Evolutionary conservation across 129 eudicot genomes (phyloP).

Genomic region (Centella asiatica): DNA sequence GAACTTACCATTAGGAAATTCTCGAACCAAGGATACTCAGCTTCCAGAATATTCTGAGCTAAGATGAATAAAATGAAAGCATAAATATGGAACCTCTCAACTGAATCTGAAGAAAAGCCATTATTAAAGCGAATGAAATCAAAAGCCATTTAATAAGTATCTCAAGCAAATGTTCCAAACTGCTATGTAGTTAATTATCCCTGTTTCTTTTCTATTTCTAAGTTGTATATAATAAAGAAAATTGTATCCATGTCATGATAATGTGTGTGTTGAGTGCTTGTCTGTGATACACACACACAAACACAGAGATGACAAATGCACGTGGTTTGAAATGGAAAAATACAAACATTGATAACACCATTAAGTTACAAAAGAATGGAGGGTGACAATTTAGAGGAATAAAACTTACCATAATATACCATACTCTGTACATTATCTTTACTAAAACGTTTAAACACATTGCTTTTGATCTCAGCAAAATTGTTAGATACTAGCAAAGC

Average conservation of each 20-base stretch:
- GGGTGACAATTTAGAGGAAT: slow-evolving; percentile 1
- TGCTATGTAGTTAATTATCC: neutral
- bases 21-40: slow-evolving; percentile 93
- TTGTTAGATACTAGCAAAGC: slow-evolving; percentile 93
- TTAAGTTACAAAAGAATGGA: slow-evolving; percentile 1
- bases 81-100: slow-evolving; percentile 91
- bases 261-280: too few species aligned
- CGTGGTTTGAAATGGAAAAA: too few species aligned
- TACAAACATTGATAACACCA: slow-evolving; percentile 14
- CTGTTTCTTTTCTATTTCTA: neutral
- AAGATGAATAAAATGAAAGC: slow-evolving; percentile 81
- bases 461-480: slow-evolving; percentile 96
- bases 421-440: slow-evolving; percentile 86
- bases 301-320: neutral
- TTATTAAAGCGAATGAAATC: neutral
- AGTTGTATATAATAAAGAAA: too few species aligned
- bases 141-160: slow-evolving; percentile 9
- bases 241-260: too few species aligned
- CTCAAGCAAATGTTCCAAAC: neutral
- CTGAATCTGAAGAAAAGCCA: slow-evolving; percentile 60
- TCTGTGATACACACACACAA: neutral
- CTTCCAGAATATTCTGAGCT: slow-evolving; percentile 90
- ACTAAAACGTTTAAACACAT: slow-evolving; percentile 87
- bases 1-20: slow-evolving; percentile 74
- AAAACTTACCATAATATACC: slow-evolving; percentile 66